These are phyloP conservation scores for Zygotorulaspora chibaensis DNA, from an alignment of 805 yeast species.

Conservation along the genomic window DNA sequence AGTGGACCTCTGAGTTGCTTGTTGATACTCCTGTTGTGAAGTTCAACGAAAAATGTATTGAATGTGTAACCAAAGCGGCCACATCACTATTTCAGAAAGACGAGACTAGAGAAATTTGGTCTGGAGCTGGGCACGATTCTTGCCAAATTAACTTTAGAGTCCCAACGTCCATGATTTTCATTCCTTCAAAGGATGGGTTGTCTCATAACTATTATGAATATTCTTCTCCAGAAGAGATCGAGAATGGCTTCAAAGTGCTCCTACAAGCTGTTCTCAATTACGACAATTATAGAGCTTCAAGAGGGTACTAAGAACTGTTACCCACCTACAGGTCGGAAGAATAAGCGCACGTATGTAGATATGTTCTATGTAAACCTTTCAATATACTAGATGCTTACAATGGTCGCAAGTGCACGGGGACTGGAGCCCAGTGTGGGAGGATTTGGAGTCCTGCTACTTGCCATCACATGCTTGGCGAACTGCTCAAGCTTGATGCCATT, in stretches of 20 bases:
- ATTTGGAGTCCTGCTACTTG: too few relatives aligned
- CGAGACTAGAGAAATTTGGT: slow-evolving; percentile 42
- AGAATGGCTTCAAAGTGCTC: slow-evolving; percentile 52
- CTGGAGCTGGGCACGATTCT: slow-evolving; percentile 73
- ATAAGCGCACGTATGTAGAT: too few relatives aligned
- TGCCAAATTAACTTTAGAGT: slow-evolving; percentile 48
- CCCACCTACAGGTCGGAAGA: too few relatives aligned
- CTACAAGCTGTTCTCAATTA: slow-evolving; percentile 44
- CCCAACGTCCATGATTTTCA: slow-evolving; percentile 69
- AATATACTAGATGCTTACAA: too few relatives aligned
- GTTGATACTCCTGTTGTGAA: slow-evolving; percentile 49
- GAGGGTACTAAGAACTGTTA: neutral
- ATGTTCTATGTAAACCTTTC: too few relatives aligned
- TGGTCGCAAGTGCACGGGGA: too few relatives aligned
- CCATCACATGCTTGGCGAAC: too few relatives aligned
- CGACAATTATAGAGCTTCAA: slow-evolving; percentile 27
- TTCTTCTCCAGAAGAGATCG: slow-evolving; percentile 55
- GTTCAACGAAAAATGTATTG: slow-evolving; percentile 47
- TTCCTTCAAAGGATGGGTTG: slow-evolving; percentile 60
- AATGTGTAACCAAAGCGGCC: slow-evolving; percentile 49
- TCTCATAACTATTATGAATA: slow-evolving; percentile 63
- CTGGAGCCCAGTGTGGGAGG: too few relatives aligned
- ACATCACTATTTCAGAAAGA: slow-evolving; percentile 43
- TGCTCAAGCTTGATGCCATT: too few relatives aligned
- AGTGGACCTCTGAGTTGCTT: slow-evolving; percentile 37